phyloP scores from a whole-genome alignment of 2,329 filamentous ascomycete genomes.

The Aspergillus latus region DNA sequence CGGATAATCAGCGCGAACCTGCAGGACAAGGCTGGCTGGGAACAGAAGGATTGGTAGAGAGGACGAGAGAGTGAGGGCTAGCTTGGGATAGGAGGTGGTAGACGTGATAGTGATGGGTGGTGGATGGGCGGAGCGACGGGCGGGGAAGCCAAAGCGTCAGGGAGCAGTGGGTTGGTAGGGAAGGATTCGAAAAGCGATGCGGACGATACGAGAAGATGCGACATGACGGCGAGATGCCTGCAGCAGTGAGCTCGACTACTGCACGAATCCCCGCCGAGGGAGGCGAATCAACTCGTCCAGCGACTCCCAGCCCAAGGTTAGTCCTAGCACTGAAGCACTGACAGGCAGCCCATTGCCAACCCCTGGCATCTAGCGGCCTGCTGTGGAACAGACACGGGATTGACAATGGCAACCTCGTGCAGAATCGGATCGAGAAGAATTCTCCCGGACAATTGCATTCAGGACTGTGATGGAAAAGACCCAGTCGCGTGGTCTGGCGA shows the following conservation, averaged over 20 bases:
- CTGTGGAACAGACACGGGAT: slow-evolving; percentile 8
- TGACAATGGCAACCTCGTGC: slow-evolving; percentile 9
- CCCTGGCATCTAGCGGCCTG: slow-evolving; percentile 8
- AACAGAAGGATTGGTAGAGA: slow-evolving; percentile 25
- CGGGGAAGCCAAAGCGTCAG: slow-evolving; percentile 4
- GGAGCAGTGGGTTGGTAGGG: slow-evolving; percentile 1
- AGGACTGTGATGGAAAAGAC: neutral
- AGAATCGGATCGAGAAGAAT: slow-evolving; percentile 4
- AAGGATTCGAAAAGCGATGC: slow-evolving; percentile 10
- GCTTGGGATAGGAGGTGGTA: slow-evolving; percentile 16
- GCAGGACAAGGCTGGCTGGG: slow-evolving; percentile 23
- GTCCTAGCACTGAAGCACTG: slow-evolving; percentile 8
- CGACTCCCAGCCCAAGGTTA: slow-evolving; percentile 15
- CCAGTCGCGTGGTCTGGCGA: neutral
- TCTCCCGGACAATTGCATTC: slow-evolving; percentile 9
- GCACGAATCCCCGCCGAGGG: slow-evolving; percentile 22
- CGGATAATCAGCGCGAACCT: slow-evolving; percentile 35
- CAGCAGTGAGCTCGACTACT: slow-evolving; percentile 19
- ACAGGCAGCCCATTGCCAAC: slow-evolving; percentile 1
- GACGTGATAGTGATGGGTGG: neutral
- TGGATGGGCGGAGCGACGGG: slow-evolving; percentile 4
- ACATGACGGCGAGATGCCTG: slow-evolving; percentile 20
- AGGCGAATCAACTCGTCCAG: slow-evolving; percentile 21
- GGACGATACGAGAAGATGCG: slow-evolving; percentile 12
- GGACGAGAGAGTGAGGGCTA: slow-evolving; percentile 4